phyloP scores from a whole-genome alignment of 2,329 filamentous ascomycete genomes.

The Exutisphaerella laricina region DNA sequence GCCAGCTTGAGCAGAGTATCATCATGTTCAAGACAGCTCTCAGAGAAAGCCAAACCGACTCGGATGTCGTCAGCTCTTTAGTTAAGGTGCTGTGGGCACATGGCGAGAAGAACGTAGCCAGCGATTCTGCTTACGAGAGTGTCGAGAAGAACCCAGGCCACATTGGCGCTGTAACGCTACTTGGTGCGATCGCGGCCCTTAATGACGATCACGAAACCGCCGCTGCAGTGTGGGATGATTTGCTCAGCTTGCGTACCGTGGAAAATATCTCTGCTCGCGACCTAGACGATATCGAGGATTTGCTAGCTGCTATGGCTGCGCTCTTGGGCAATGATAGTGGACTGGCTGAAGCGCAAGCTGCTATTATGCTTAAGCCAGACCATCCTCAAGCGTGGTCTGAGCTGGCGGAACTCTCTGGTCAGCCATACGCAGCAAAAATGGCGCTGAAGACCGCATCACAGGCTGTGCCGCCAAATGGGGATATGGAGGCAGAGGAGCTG shows the following conservation, averaged over 20 bases:
- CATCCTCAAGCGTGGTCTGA: conserved; percentile 76
- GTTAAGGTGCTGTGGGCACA: conserved; percentile 93
- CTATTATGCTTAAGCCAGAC: conserved; percentile 75
- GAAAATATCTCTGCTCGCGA: conserved; percentile 57
- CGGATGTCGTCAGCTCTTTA: conserved; percentile 80
- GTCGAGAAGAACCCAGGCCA: conserved; percentile 71
- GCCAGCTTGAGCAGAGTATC: conserved; percentile 63
- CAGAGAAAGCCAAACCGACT: conserved; percentile 66
- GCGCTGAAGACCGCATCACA: conserved; percentile 72
- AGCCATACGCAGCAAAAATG: conserved; percentile 62
- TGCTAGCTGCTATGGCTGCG: conserved; percentile 68
- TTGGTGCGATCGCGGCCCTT: conserved; percentile 77
- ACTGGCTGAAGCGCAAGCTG: conserved; percentile 62
- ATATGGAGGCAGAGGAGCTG: conserved; percentile 63
- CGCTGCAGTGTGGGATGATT: conserved; percentile 72
- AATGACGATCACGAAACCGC: conserved; percentile 73
- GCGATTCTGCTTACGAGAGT: conserved; percentile 72
- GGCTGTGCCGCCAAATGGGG: conserved; percentile 66
- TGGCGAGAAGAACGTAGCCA: conserved; percentile 70
- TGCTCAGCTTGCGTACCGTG: conserved; percentile 65
- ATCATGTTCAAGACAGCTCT: conserved; percentile 75
- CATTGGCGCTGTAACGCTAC: conserved; percentile 69
- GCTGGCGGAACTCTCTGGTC: conserved; percentile 57
- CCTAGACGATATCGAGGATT: conserved; percentile 63
- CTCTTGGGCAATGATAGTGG: conserved; percentile 48